phyloP scores from a whole-genome alignment of 805 yeast genomes.

The Lipomyces orientalis region DNA sequence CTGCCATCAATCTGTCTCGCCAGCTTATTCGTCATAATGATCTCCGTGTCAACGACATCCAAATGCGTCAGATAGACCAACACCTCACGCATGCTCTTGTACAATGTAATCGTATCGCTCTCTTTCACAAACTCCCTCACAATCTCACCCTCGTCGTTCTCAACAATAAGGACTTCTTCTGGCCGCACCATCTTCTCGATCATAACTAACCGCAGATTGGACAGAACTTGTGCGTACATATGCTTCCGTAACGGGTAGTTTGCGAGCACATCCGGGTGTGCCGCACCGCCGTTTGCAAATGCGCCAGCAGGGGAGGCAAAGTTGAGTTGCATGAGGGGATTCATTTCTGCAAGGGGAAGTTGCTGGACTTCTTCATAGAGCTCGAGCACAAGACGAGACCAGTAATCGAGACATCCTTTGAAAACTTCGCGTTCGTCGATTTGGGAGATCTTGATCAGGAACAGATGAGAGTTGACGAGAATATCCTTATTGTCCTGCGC shows the following conservation, averaged over 20 bases:
- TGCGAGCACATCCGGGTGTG: constrained; percentile 78
- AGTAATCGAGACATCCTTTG: constrained; percentile 93
- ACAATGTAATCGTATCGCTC: constrained; percentile 93
- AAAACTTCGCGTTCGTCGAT: constrained; percentile 95
- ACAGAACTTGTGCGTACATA: constrained; percentile 74
- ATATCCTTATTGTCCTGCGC: constrained; percentile 60
- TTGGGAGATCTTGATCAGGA: constrained; percentile 81
- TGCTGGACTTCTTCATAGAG: constrained; percentile 85
- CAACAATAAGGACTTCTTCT: constrained; percentile 95
- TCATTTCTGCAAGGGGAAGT: constrained; percentile 71
- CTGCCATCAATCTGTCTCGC: constrained; percentile 92
- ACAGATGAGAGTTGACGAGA: constrained; percentile 73
- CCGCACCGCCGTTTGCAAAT: constrained; percentile 68
- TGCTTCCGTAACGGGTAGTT: constrained; percentile 85
- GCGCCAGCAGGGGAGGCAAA: constrained; percentile 50
- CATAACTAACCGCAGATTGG: constrained; percentile 86
- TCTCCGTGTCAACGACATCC: constrained; percentile 91
- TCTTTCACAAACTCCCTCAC: constrained; percentile 97
- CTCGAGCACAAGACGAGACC: constrained; percentile 84
- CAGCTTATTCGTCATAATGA: constrained; percentile 88
- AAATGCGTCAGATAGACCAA: constrained; percentile 93
- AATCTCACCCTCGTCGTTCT: constrained; percentile 98
- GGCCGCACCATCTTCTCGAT: constrained; percentile 98
- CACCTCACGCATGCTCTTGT: constrained; percentile 94
- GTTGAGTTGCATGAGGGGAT: constrained; percentile 74